A percentile compares a stretch with the other conserved stretches of the same genome.
Evolutionary conservation across 768 basidiomycete genomes (phyloP).

Genomic region (Boletus huronensis): DNA sequence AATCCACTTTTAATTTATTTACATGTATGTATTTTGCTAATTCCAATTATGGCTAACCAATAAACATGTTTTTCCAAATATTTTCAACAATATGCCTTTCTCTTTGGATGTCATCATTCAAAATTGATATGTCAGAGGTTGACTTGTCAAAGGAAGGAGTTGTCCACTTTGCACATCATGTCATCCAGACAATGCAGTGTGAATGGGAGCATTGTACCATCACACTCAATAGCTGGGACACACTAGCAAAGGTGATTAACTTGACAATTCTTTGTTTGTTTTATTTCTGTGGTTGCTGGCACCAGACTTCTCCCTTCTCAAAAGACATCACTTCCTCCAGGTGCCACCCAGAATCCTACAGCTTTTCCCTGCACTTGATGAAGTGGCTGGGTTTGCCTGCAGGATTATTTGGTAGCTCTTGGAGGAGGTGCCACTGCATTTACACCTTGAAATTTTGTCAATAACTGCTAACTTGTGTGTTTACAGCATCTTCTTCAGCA

Average conservation of each 20-base stretch:
- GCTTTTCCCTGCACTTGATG: conserved; percentile 6
- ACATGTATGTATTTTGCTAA: background rate
- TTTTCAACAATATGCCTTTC: background rate
- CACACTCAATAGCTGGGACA: conserved; percentile 29
- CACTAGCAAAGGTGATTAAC: conserved; percentile 29
- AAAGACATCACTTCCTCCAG: background rate
- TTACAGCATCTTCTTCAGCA: conserved; percentile 27
- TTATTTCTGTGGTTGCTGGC: conserved; percentile 3
- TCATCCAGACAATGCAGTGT: conserved; percentile 26
- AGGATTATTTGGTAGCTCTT: conserved; percentile 22
- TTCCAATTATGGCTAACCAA: background rate
- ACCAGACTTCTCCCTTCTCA: background rate
- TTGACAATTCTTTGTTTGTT: conserved; percentile 2
- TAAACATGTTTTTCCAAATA: background rate
- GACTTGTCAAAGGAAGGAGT: conserved; percentile 22
- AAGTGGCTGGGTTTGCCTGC: conserved; percentile 12
- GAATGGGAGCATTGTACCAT: conserved; percentile 28
- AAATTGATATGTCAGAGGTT: conserved; percentile 14
- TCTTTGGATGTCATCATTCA: conserved; percentile 9
- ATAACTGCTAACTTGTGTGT: conserved; percentile 7
- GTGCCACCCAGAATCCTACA: conserved; percentile 12
- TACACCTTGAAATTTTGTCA: background rate
- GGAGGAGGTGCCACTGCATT: conserved; percentile 2
- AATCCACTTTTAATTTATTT: conserved; percentile 9
- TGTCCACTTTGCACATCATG: conserved; percentile 20